phyloP scores from a whole-genome alignment of 306 rosid species.

The Pyrus betulifolia region DNA sequence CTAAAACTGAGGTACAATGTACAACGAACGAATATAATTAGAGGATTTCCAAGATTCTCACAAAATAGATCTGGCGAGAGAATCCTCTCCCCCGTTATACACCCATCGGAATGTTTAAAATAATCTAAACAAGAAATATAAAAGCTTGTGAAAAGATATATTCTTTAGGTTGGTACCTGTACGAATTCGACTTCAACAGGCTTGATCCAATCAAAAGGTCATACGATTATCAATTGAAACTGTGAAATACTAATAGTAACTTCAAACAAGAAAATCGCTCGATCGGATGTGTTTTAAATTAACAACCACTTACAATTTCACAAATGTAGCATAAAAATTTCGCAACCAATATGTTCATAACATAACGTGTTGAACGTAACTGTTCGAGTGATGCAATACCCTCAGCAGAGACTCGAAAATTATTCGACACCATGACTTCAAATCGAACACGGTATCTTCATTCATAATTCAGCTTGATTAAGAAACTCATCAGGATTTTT shows the following conservation, averaged over 20 bases:
- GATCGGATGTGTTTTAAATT: neutral
- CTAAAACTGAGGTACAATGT: accelerated
- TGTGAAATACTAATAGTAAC: neutral
- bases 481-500: neutral
- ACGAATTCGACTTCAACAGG: neutral
- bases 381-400: neutral
- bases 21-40: accelerated
- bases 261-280: neutral
- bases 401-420: no score
- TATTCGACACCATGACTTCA: neutral
- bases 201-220: neutral
- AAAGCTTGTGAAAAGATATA: neutral
- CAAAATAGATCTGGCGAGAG: no score
- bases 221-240: neutral
- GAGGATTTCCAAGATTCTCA: no score
- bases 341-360: neutral
- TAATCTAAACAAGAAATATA: neutral
- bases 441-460: neutral
- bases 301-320: neutral
- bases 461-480: neutral
- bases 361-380: neutral
- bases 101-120: neutral
- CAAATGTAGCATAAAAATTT: neutral
- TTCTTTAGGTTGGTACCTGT: neutral
- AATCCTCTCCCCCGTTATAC: no score